Conservation (phyloP, 805 yeast species). For the Barnettozyma salicaria region DNA sequence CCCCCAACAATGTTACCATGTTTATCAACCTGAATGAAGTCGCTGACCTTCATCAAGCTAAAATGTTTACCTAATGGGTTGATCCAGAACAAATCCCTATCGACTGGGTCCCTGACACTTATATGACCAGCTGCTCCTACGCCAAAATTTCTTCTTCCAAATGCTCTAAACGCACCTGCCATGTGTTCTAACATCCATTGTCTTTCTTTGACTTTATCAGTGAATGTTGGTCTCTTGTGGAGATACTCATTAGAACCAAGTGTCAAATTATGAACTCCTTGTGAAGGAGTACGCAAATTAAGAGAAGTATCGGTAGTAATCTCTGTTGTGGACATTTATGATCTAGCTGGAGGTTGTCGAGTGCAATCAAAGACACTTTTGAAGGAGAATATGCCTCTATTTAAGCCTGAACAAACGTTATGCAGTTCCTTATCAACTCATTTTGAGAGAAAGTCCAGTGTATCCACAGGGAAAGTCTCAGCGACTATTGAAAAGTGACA, state of each 20-base stretch:
- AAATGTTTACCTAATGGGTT: constrained; percentile 84
- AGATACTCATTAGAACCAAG: constrained; percentile 44
- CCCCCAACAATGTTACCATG: constrained; percentile 58
- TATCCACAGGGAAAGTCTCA: too few species aligned
- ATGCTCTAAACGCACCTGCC: constrained; percentile 81
- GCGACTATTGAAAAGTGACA: too few species aligned
- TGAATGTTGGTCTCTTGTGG: constrained; percentile 46
- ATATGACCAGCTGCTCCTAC: constrained; percentile 87
- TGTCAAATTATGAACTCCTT: constrained; percentile 58
- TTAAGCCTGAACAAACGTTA: too few species aligned
- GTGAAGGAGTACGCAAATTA: constrained; percentile 18
- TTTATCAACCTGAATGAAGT: constrained; percentile 58
- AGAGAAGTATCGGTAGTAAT: constrained; percentile 1
- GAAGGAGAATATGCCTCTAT: too few species aligned
- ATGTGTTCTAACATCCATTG: constrained; percentile 60
- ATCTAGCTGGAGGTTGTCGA: too few species aligned
- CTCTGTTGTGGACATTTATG: constrained; percentile 2
- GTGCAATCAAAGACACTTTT: too few species aligned
- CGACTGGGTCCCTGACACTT: constrained; percentile 77
- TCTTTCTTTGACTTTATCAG: constrained; percentile 43
- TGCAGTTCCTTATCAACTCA: too few species aligned
- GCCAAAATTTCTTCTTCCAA: constrained; percentile 69
- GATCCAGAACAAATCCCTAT: constrained; percentile 81
- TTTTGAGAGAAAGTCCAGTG: too few species aligned
- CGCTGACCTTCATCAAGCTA: constrained; percentile 50